Conservation (phyloP, 179 eudicot species). For the Beta corolliflora region DNA sequence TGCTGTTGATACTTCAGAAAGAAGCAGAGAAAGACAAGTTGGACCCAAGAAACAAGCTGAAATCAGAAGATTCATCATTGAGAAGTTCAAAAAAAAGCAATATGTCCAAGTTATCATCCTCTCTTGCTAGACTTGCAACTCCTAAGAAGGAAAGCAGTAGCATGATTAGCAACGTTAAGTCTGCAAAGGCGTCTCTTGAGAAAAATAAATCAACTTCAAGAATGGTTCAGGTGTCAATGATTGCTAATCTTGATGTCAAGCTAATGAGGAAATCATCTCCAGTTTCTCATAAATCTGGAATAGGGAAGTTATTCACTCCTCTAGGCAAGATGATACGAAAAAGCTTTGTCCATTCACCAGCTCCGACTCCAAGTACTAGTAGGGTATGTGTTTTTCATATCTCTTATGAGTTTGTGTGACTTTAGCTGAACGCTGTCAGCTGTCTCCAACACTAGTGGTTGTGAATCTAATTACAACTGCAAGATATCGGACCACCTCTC, state of each 20-base stretch:
- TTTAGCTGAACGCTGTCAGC: background rate
- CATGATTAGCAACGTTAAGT: constrained; percentile 29
- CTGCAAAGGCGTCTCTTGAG: constrained; percentile 30
- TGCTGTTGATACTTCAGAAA: constrained; percentile 36
- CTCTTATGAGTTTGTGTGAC: background rate
- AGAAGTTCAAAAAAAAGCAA: constrained; percentile 30
- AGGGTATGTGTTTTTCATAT: constrained; percentile 43
- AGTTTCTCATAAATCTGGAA: constrained; percentile 34
- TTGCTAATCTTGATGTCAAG: constrained; percentile 33
- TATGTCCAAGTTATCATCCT: constrained; percentile 41
- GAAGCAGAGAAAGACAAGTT: constrained; percentile 31
- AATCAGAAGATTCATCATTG: constrained; percentile 26
- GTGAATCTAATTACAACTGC: background rate
- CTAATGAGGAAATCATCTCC: constrained; percentile 42
- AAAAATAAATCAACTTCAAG: constrained; percentile 34
- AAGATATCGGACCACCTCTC: background rate
- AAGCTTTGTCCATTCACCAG: constrained; percentile 31
- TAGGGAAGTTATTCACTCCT: constrained; percentile 46
- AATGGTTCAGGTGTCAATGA: constrained; percentile 50
- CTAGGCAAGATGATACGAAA: constrained; percentile 45
- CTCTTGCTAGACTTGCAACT: constrained; percentile 40
- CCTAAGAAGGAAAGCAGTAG: constrained; percentile 40
- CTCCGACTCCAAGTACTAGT: constrained; percentile 42
- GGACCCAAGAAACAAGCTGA: constrained; percentile 35
- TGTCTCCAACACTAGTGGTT: background rate